Evolutionary conservation across 2,329 filamentous ascomycete genomes (phyloP).

Genomic region (Bisporella sp.): DNA sequence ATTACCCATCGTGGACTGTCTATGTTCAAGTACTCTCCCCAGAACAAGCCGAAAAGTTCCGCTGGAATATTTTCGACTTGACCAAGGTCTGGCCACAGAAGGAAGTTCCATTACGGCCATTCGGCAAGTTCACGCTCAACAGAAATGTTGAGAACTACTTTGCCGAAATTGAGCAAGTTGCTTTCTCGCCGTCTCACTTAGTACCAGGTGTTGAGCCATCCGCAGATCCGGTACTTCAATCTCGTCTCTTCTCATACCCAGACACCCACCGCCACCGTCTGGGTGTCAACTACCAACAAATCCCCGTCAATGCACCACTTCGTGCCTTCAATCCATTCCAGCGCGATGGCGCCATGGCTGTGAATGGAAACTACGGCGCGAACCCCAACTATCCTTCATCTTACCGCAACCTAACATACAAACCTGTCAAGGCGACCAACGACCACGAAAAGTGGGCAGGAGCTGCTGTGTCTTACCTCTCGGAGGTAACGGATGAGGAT

Average conservation of each 20-base stretch:
- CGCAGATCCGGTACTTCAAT: constrained; percentile 52
- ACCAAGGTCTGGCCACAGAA: constrained; percentile 48
- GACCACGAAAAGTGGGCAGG: constrained; percentile 43
- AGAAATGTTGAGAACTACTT: constrained; percentile 57
- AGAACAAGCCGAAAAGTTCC: constrained; percentile 39
- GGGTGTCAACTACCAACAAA: constrained; percentile 50
- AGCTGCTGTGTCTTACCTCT: constrained; percentile 37
- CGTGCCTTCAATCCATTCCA: constrained; percentile 28
- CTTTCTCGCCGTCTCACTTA: constrained; percentile 58
- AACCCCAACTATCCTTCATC: constrained; percentile 34
- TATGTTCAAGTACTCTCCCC: constrained; percentile 48
- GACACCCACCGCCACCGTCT: constrained; percentile 50
- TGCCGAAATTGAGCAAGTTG: constrained; percentile 60
- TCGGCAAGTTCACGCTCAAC: constrained; percentile 46
- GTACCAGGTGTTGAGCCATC: constrained; percentile 57
- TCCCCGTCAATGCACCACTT: constrained; percentile 7
- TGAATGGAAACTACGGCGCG: constrained; percentile 37
- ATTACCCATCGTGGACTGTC: constrained; percentile 43
- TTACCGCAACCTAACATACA: neutral
- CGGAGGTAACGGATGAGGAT: constrained; percentile 29
- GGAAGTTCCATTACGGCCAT: constrained; percentile 39
- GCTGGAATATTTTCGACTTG: constrained; percentile 47
- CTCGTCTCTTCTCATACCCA: constrained; percentile 46
- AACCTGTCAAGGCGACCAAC: constrained; percentile 20
- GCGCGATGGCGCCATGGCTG: constrained; percentile 31